A percentile compares a stretch with the other conserved stretches of the same genome.
These are phyloP conservation scores for Ambrosiella xylebori DNA, from an alignment of 2,329 filamentous ascomycete genomes.

Conservation along the genomic window DNA sequence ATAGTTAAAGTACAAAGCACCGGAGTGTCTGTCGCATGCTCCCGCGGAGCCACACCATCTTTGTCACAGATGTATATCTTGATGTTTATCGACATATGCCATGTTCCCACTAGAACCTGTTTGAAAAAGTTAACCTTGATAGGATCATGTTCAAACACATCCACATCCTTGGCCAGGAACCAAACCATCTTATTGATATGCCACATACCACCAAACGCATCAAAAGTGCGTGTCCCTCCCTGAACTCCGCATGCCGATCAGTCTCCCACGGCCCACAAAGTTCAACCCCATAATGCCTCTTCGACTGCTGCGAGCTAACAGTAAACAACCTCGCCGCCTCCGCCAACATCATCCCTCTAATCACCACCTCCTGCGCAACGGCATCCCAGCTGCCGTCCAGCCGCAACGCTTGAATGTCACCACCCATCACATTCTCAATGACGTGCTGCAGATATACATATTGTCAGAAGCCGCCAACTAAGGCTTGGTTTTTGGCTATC, in stretches of 20 bases:
- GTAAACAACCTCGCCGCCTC: neutral
- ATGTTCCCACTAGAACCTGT: too few species aligned
- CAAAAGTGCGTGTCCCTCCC: too few species aligned
- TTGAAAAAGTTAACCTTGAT: too few species aligned
- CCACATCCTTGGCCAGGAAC: too few species aligned
- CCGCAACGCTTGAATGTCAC: slow-evolving; percentile 24
- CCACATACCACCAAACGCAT: too few species aligned
- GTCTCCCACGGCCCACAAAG: neutral
- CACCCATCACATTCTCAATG: too few species aligned
- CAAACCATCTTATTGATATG: too few species aligned
- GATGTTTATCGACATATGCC: neutral
- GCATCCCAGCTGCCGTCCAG: slow-evolving; percentile 32
- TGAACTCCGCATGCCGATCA: neutral
- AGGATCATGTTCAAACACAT: too few species aligned
- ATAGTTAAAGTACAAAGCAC: neutral
- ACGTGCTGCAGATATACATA: too few species aligned
- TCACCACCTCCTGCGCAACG: slow-evolving; percentile 33
- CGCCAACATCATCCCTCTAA: slow-evolving; percentile 28
- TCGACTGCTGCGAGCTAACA: neutral
- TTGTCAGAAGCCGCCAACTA: slow-evolving; percentile 32
- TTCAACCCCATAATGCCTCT: neutral
- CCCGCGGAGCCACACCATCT: neutral
- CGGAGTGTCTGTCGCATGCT: neutral
- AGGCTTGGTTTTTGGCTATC: slow-evolving; percentile 24
- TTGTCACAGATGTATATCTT: neutral